A percentile compares a stretch with the other conserved stretches of the same genome.
These are phyloP conservation scores for Ophiocordyceps australis DNA, from an alignment of 2,329 filamentous ascomycete genomes.

Conservation along the genomic window DNA sequence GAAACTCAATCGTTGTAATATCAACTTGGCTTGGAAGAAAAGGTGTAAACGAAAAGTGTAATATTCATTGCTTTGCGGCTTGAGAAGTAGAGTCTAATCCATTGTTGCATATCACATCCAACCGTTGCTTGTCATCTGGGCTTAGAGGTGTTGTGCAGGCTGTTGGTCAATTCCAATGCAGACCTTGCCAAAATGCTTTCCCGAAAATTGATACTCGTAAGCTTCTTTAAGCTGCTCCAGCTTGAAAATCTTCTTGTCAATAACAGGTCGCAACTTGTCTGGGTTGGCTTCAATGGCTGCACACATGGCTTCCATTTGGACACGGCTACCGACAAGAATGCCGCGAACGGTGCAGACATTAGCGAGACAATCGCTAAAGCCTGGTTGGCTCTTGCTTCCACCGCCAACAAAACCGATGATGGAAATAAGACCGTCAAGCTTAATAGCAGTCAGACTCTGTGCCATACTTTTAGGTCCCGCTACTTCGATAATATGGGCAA, in stretches of 20 bases:
- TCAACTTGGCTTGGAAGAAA: too few species aligned
- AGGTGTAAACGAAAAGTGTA: too few species aligned
- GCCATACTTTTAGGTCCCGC: conserved; percentile 22
- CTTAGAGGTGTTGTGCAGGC: too few species aligned
- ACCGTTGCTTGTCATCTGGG: too few species aligned
- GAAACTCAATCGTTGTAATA: too few species aligned
- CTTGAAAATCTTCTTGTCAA: conserved; percentile 25
- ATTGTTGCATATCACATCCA: too few species aligned
- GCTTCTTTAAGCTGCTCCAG: conserved; percentile 25
- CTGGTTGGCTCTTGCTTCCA: conserved; percentile 8
- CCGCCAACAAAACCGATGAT: conserved; percentile 19
- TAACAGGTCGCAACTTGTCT: conserved; percentile 21
- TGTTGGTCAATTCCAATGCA: conserved; percentile 13
- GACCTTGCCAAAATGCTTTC: conserved; percentile 21
- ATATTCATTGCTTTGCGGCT: too few species aligned
- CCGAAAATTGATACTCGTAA: conserved; percentile 19
- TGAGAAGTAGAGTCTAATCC: too few species aligned
- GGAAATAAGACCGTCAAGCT: conserved; percentile 24
- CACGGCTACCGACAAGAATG: conserved; percentile 23
- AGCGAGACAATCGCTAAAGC: conserved; percentile 14
- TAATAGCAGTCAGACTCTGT: conserved; percentile 25
- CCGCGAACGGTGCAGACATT: conserved; percentile 22
- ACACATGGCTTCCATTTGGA: conserved; percentile 32
- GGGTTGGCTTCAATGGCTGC: conserved; percentile 27
- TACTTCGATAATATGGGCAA: conserved; percentile 29